These are phyloP conservation scores for Thelephora aurantiotincta DNA, from an alignment of 768 basidiomycete species.

Conservation along the genomic window DNA sequence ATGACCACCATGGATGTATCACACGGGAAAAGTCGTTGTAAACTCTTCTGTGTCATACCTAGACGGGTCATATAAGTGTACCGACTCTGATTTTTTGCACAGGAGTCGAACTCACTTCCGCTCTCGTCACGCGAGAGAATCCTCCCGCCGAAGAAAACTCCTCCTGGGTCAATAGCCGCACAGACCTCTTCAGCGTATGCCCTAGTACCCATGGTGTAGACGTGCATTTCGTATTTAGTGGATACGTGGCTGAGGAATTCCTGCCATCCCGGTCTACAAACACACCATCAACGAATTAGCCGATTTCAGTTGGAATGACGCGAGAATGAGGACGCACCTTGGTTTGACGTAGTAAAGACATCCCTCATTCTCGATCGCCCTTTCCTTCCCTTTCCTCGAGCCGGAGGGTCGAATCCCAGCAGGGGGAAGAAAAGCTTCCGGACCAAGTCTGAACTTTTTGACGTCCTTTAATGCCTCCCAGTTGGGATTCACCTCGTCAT, in stretches of 20 bases:
- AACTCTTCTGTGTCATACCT: slow-evolving; percentile 86
- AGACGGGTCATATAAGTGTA: slow-evolving; percentile 7
- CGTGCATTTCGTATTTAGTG: slow-evolving; percentile 92
- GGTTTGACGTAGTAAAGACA: slow-evolving; percentile 98
- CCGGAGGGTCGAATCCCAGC: slow-evolving; percentile 12
- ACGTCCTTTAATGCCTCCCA: slow-evolving; percentile 88
- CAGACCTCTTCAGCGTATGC: slow-evolving; percentile 95
- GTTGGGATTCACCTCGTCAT: slow-evolving; percentile 71
- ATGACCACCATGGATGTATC: slow-evolving; percentile 99
- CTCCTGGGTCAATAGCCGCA: slow-evolving; percentile 82
- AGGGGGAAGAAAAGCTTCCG: slow-evolving; percentile 44
- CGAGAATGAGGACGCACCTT: slow-evolving; percentile 38
- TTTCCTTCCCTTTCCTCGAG: slow-evolving; percentile 38
- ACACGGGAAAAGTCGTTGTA: slow-evolving; percentile 88
- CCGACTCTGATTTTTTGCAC: neutral
- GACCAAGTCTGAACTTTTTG: slow-evolving; percentile 72
- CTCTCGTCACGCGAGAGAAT: slow-evolving; percentile 92
- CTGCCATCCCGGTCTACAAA: slow-evolving; percentile 61
- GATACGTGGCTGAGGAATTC: slow-evolving; percentile 64
- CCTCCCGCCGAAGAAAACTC: slow-evolving; percentile 73
- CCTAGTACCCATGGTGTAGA: slow-evolving; percentile 98
- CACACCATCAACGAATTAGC: neutral
- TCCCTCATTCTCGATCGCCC: slow-evolving; percentile 57
- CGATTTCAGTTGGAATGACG: neutral
- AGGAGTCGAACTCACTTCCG: slow-evolving; percentile 51